phyloP scores from a whole-genome alignment of 2,329 filamentous ascomycete species.

The Aspergillus sp. region DNA sequence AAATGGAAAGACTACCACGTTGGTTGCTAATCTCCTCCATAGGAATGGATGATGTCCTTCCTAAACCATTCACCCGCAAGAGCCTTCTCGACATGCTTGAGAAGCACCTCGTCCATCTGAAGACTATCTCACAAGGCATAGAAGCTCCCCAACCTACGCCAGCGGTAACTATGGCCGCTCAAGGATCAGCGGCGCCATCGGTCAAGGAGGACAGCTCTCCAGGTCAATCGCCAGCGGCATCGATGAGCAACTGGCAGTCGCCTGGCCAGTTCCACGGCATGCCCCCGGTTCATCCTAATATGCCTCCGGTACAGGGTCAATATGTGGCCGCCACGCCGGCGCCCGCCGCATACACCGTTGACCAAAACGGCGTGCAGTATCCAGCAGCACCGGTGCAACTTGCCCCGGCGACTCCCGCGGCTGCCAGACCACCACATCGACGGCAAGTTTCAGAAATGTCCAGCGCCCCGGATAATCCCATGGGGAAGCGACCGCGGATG shows the following conservation, averaged over 20 bases:
- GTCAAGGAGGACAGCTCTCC: conserved; percentile 58
- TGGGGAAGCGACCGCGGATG: conserved; percentile 53
- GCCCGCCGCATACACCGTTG: conserved; percentile 30
- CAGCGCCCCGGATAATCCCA: conserved; percentile 44
- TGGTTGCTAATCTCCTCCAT: conserved; percentile 16
- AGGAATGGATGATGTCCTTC: conserved; percentile 97
- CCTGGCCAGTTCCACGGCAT: conserved; percentile 52
- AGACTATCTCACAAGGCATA: conserved; percentile 56
- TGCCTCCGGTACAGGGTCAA: conserved; percentile 34
- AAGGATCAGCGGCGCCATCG: conserved; percentile 47
- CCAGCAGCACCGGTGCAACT: conserved; percentile 29
- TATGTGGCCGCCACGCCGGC: conserved; percentile 34
- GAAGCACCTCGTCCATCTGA: conserved; percentile 76
- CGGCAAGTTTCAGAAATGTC: conserved; percentile 55
- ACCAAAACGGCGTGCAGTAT: conserved; percentile 35
- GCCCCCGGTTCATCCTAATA: conserved; percentile 46
- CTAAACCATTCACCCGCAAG: conserved; percentile 90
- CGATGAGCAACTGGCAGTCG: conserved; percentile 56
- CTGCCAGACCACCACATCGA: conserved; percentile 39
- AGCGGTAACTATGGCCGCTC: conserved; percentile 39
- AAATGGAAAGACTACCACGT: neutral
- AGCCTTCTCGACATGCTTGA: conserved; percentile 78
- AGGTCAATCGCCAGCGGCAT: conserved; percentile 51
- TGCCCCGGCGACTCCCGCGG: conserved; percentile 14
- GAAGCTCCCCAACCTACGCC: conserved; percentile 38